Evolutionary conservation across 2,329 filamentous ascomycete genomes (phyloP), one percentile per base, ranked within the genome.

Genomic region (Hypoxylon sp.): DNA sequence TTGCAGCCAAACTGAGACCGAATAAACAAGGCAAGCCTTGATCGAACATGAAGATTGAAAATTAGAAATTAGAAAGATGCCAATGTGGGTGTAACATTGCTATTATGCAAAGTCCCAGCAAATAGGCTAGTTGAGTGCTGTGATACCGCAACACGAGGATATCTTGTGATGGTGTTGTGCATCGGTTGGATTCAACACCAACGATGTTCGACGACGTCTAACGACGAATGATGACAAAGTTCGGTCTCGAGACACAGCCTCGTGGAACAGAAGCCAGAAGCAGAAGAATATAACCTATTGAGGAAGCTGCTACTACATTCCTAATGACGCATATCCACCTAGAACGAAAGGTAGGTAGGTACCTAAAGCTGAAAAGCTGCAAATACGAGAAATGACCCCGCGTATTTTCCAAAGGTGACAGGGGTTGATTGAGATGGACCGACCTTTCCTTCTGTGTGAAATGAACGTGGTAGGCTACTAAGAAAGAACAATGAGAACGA

Each of bases 311-410:
- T 54, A 44, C 65, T 54, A 44, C 65, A 65, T 68, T 68, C 65
- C 51, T 62, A 56, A 62, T 54, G 36, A 28, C 30, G 26, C 38
- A 61, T 48, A 30, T 36, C 48, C 51, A 46, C 52, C 26, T 14
- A 40, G 45, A 32, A 33, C 18, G 33, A 22, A 38, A 61, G n/a
- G n/a, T n/a, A n/a, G n/a, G n/a, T n/a, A n/a, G n/a, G 53, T 54
- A 48, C 26, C 18, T 45, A 38, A 63, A 36, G 54, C 50, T 48
- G 42, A 48, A 64, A 55, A 49, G 32, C 49, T 52, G 48, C 33
- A 61, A 67, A 67, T 67, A 67, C 65, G 65, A 67, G 65, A 44
- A 65, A 65, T 58, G 54, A 30, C 58, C 65, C 56, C 53, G 61
- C 49, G 64, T 32, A 50, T 40, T 48, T 61, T 32, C 46, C 36